phyloP scores from a whole-genome alignment of 345 rosid genomes.

The Syzygium jambos region DNA sequence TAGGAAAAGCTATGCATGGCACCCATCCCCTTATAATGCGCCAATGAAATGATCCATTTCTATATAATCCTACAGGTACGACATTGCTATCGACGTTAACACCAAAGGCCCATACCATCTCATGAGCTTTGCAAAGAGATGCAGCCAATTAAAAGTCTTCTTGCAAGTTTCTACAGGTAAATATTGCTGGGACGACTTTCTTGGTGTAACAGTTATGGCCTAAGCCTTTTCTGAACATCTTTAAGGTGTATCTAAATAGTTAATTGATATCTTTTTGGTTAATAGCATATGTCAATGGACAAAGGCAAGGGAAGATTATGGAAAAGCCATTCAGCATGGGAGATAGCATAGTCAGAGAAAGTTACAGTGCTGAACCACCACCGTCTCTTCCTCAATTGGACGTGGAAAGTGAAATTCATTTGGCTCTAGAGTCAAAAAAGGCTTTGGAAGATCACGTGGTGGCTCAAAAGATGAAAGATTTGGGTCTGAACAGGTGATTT shows the following conservation, averaged over 20 bases:
- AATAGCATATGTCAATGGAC: constrained; percentile 91
- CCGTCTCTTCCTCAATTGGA: constrained; percentile 30
- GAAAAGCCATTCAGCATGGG: constrained; percentile 74
- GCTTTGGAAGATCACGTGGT: constrained; percentile 22
- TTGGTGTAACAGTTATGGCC: background rate
- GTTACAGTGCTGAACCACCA: constrained; percentile 18
- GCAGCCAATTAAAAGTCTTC: constrained; percentile 60
- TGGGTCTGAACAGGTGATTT: constrained; percentile 72
- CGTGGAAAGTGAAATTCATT: constrained; percentile 47
- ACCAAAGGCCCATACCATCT: constrained; percentile 63
- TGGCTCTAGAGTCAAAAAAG: constrained; percentile 37
- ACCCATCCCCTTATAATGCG: background rate
- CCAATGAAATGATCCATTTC: background rate
- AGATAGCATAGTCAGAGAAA: constrained; percentile 65
- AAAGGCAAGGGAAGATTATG: constrained; percentile 81
- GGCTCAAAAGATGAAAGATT: constrained; percentile 61
- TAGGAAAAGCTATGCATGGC: background rate
- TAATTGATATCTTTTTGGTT: background rate
- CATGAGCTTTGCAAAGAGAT: constrained; percentile 63
- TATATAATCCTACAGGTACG: constrained; percentile 41
- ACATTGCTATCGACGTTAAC: constrained; percentile 63
- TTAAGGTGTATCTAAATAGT: background rate
- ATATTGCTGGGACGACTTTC: background rate
- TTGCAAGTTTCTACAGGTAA: constrained; percentile 67
- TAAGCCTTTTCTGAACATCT: background rate